These are phyloP conservation scores for Xylariomycetidae sp. DNA, from an alignment of 2,329 filamentous ascomycete genomes.

Conservation along the genomic window DNA sequence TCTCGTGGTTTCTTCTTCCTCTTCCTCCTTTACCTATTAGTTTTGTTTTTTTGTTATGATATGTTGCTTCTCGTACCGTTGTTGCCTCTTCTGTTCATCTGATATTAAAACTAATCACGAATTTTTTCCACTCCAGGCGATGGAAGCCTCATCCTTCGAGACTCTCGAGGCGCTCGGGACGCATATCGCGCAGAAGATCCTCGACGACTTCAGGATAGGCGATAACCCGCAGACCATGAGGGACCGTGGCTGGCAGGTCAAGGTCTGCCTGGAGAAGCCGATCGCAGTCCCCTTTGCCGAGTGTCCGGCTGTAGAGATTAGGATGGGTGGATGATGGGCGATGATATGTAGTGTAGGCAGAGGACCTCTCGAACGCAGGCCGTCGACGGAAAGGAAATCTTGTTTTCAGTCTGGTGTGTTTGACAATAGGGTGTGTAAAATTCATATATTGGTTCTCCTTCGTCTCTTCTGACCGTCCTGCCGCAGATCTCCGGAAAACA, in stretches of 20 bases:
- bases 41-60: too few relatives aligned
- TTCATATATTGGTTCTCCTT: too few relatives aligned
- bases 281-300: constrained; percentile 70
- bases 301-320: constrained; percentile 62
- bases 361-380: too few relatives aligned
- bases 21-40: too few relatives aligned
- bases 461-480: too few relatives aligned
- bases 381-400: too few relatives aligned
- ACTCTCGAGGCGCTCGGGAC: constrained; percentile 59
- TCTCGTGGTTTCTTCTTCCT: too few relatives aligned
- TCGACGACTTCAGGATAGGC: constrained; percentile 34
- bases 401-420: too few relatives aligned
- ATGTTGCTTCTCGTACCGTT: not conserved
- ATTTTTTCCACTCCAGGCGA: constrained; percentile 33
- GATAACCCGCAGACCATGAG: constrained; percentile 29
- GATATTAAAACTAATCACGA: not conserved
- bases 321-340: too few relatives aligned
- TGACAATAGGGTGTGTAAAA: too few relatives aligned
- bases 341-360: too few relatives aligned
- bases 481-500: too few relatives aligned
- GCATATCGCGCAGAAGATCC: constrained; percentile 41
- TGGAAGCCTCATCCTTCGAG: constrained; percentile 54
- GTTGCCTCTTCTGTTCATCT: not conserved
- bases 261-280: constrained; percentile 65
- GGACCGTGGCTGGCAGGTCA: constrained; percentile 47